These are phyloP conservation scores for Fusarium tuaranense DNA, from an alignment of 2,329 filamentous ascomycete species.

Conservation along the genomic window DNA sequence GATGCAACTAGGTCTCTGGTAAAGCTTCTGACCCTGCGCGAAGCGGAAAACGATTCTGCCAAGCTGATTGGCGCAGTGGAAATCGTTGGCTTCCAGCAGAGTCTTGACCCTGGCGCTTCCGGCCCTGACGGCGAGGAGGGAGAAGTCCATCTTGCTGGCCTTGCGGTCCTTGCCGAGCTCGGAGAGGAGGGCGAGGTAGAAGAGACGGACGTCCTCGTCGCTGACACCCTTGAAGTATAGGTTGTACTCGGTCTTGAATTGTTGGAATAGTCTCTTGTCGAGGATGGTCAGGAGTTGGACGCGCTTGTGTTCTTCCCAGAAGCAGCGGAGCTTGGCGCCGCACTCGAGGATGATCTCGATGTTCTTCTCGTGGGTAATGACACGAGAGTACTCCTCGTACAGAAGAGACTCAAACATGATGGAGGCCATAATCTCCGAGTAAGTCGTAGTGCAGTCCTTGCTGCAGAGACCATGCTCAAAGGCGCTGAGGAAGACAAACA, in stretches of 20 bases:
- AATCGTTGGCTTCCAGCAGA: conserved; percentile 54
- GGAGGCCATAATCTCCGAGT: conserved; percentile 54
- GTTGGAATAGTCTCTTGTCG: conserved; percentile 52
- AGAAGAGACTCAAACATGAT: conserved; percentile 41
- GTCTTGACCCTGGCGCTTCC: conserved; percentile 47
- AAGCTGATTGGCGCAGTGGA: conserved; percentile 55
- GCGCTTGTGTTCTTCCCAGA: conserved; percentile 41
- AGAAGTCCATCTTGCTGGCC: conserved; percentile 52
- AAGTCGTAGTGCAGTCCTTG: conserved; percentile 48
- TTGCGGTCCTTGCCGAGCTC: conserved; percentile 51
- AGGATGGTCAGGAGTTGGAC: conserved; percentile 51
- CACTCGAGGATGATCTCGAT: conserved; percentile 39
- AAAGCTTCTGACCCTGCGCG: conserved; percentile 55
- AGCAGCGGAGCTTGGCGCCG: conserved; percentile 41
- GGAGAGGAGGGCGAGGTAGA: conserved; percentile 55
- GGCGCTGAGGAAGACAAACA: conserved; percentile 59
- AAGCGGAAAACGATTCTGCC: conserved; percentile 57
- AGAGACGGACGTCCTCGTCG: conserved; percentile 50
- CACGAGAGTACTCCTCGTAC: conserved; percentile 41
- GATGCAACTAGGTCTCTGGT: conserved; percentile 53
- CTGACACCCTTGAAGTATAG: conserved; percentile 39
- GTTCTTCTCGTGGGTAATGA: conserved; percentile 32
- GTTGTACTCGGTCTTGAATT: conserved; percentile 52
- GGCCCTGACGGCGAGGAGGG: conserved; percentile 50
- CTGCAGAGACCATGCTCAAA: conserved; percentile 56